Conservation (phyloP, 2,329 filamentous ascomycete species). For the Fusarium gaditjirri region DNA sequence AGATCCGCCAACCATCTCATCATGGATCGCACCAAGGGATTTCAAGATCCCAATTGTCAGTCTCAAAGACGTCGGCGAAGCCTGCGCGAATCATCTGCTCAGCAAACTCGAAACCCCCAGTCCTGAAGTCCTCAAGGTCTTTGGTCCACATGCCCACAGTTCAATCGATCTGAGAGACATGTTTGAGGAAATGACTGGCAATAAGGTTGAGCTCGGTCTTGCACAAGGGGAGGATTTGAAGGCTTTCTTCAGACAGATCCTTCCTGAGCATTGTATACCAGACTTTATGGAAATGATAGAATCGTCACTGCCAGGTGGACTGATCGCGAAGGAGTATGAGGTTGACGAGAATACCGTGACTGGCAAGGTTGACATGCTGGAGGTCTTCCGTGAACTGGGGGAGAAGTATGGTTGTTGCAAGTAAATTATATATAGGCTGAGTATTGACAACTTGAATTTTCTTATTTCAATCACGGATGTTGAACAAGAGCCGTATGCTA, state of each 20-base stretch:
- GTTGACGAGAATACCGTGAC: constrained; percentile 35
- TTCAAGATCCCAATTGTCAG: constrained; percentile 48
- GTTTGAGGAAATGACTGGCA: constrained; percentile 41
- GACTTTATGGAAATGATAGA: constrained; percentile 45
- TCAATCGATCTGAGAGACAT: constrained; percentile 42
- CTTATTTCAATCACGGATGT: neutral
- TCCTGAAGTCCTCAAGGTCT: constrained; percentile 36
- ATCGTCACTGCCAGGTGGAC: constrained; percentile 43
- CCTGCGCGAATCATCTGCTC: constrained; percentile 39
- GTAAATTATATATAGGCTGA: neutral
- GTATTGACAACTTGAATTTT: too few relatives aligned
- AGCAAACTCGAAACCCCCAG: neutral
- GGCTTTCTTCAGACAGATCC: constrained; percentile 31
- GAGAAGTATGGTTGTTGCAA: neutral
- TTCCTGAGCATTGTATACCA: constrained; percentile 34
- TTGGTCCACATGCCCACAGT: constrained; percentile 45
- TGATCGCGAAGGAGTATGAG: constrained; percentile 38
- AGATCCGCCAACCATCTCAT: constrained; percentile 40
- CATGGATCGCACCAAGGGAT: constrained; percentile 38
- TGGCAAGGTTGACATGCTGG: constrained; percentile 40
- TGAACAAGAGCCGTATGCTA: too few relatives aligned
- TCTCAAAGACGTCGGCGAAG: constrained; percentile 43
- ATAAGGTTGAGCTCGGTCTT: constrained; percentile 27
- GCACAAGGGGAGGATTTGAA: constrained; percentile 40
- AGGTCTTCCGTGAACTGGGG: constrained; percentile 24